These are phyloP conservation scores for Diutina rugosa DNA, from an alignment of 1,139 yeast species.

Conservation along the genomic window DNA sequence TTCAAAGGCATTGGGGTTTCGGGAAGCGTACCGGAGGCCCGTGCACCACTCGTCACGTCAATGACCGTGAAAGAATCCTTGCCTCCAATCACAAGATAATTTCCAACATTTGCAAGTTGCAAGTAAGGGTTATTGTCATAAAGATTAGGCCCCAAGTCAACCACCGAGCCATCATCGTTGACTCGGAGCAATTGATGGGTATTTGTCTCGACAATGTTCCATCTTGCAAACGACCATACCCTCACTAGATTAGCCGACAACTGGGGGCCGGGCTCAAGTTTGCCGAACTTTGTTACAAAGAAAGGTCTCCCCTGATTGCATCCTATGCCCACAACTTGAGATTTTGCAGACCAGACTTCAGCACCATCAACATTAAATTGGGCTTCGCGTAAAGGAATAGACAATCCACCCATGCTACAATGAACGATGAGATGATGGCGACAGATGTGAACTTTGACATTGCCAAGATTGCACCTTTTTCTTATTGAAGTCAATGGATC, in stretches of 20 bases:
- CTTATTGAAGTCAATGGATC: background rate
- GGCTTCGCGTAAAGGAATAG: background rate
- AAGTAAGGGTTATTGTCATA: background rate
- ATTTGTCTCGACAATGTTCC: background rate
- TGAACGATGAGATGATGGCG: background rate
- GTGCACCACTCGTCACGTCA: background rate
- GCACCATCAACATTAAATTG: background rate
- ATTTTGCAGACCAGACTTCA: background rate
- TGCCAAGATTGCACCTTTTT: background rate
- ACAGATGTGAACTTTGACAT: background rate
- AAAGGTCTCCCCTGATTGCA: background rate
- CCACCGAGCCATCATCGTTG: background rate
- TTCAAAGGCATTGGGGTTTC: background rate
- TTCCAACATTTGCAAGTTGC: background rate
- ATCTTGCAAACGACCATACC: background rate
- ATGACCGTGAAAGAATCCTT: background rate
- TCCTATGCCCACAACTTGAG: background rate
- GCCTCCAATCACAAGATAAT: background rate
- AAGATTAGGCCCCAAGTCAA: background rate
- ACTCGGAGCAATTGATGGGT: background rate
- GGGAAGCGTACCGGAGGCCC: background rate
- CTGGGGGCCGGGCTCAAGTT: background rate
- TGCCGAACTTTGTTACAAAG: background rate
- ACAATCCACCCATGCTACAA: background rate
- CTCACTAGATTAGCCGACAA: background rate